Evolutionary conservation across 2,329 filamentous ascomycete species (phyloP).

Genomic region (Verticillium isaacii): DNA sequence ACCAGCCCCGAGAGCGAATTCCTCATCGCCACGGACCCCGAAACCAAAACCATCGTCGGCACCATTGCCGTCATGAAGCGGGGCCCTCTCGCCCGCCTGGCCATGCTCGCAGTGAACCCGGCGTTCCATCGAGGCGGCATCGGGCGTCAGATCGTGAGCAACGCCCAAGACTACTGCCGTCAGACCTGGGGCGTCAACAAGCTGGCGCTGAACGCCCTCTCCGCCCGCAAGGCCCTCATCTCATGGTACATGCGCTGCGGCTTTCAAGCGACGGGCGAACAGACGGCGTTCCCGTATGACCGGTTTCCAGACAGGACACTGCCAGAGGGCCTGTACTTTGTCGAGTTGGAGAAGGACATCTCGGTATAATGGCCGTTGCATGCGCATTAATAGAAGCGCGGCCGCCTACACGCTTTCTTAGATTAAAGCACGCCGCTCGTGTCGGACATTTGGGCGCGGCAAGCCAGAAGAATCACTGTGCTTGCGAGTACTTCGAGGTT

Average conservation of each 20-base stretch:
- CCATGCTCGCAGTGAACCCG: conserved; percentile 28
- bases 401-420: too few relatives aligned
- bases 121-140: conserved; percentile 23
- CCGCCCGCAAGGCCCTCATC: conserved; percentile 24
- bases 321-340: conserved; percentile 26
- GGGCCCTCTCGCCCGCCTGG: conserved; percentile 21
- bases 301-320: conserved; percentile 10
- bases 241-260: conserved; percentile 30
- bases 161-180: conserved; percentile 25
- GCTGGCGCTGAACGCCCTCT: conserved; percentile 27
- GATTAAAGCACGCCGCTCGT: too few relatives aligned
- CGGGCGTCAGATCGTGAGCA: conserved; percentile 23
- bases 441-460: too few relatives aligned
- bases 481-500: too few relatives aligned
- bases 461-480: too few relatives aligned
- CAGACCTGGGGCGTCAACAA: conserved; percentile 19
- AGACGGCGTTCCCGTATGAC: conserved; percentile 24
- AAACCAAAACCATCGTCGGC: conserved; percentile 16
- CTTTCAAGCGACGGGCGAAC: conserved; percentile 26
- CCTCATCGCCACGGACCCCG: conserved; percentile 20
- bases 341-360: conserved; percentile 27
- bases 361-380: conserved; percentile 4
- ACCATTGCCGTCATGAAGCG: conserved; percentile 21
- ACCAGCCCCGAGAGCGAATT: conserved; percentile 18
- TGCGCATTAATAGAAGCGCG: too few relatives aligned